These are phyloP conservation scores for Orbilia javanica DNA, from an alignment of 2,329 filamentous ascomycete genomes.

Conservation along the genomic window DNA sequence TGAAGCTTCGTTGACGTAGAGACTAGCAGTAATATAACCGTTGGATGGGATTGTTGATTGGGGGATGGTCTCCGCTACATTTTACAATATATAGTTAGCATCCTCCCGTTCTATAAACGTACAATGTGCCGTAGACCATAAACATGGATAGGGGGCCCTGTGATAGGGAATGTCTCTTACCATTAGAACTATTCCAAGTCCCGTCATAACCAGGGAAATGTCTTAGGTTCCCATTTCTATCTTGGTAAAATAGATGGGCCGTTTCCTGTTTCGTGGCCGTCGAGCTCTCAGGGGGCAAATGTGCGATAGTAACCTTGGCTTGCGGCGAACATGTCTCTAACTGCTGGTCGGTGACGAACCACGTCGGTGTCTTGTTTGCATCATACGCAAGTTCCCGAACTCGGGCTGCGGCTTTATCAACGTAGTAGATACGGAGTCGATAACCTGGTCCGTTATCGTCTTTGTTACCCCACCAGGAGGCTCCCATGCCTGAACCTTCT, in stretches of 20 bases:
- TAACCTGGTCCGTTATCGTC: slow-evolving; percentile 36
- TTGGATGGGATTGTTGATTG: slow-evolving; percentile 24
- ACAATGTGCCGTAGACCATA: no score
- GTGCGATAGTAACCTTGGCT: slow-evolving; percentile 44
- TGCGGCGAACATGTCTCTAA: slow-evolving; percentile 35
- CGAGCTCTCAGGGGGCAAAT: slow-evolving; percentile 32
- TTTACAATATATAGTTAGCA: slow-evolving; percentile 4
- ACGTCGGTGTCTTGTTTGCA: slow-evolving; percentile 39
- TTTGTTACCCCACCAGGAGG: slow-evolving; percentile 43
- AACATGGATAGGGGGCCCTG: no score
- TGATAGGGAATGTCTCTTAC: neutral
- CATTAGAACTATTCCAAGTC: slow-evolving; percentile 27
- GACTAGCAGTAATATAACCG: slow-evolving; percentile 27
- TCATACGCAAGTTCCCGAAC: slow-evolving; percentile 52
- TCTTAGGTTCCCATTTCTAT: slow-evolving; percentile 21
- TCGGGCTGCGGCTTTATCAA: slow-evolving; percentile 42
- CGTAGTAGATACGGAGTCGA: slow-evolving; percentile 48
- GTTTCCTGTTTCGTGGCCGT: slow-evolving; percentile 35
- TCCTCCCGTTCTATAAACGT: neutral
- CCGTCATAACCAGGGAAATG: slow-evolving; percentile 55
- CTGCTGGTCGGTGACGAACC: slow-evolving; percentile 46
- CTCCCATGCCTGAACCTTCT: slow-evolving; percentile 35
- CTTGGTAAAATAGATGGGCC: slow-evolving; percentile 49
- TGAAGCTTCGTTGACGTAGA: slow-evolving; percentile 17
- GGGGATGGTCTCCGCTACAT: slow-evolving; percentile 35